Conservation (phyloP, 1,139 yeast genomes). For the Nakaseomyces bracarensis region DNA sequence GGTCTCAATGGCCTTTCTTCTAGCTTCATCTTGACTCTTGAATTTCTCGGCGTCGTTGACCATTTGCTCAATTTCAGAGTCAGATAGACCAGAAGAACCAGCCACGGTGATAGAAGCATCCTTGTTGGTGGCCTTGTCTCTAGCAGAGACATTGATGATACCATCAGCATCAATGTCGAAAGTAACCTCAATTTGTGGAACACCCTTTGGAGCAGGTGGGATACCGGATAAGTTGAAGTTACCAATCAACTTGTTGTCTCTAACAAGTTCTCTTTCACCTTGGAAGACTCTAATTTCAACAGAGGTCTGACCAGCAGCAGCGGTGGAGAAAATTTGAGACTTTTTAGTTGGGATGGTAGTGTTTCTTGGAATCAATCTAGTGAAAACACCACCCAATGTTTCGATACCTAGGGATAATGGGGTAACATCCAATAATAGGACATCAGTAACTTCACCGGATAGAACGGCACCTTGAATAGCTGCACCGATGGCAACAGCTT, state of each 20-base stretch:
- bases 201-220: constrained; percentile 99
- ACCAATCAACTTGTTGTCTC: constrained; percentile 98
- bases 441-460: constrained; percentile 97
- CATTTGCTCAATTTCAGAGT: constrained; percentile 95
- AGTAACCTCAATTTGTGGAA: constrained; percentile 97
- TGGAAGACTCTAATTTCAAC: constrained; percentile 99
- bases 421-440: constrained; percentile 87
- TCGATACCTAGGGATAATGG: constrained; percentile 97
- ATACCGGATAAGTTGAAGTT: constrained; percentile 94
- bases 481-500: constrained; percentile 99
- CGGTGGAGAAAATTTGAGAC: constrained; percentile 96
- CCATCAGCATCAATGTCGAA: constrained; percentile 99
- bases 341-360: constrained; percentile 97
- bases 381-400: constrained; percentile 98
- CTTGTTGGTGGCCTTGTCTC: constrained; percentile 97
- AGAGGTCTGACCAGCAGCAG: constrained; percentile 97
- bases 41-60: constrained; percentile 96
- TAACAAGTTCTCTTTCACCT: constrained; percentile 98
- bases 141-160: constrained; percentile 96
- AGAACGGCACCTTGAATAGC: constrained; percentile 99
- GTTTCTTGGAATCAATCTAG: constrained; percentile 95
- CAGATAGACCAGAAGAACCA: constrained; percentile 95
- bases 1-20: constrained; percentile 85
- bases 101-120: constrained; percentile 98
- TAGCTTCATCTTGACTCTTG: constrained; percentile 93